phyloP scores from a whole-genome alignment of 306 rosid species.

The Quillaja saponaria region DNA sequence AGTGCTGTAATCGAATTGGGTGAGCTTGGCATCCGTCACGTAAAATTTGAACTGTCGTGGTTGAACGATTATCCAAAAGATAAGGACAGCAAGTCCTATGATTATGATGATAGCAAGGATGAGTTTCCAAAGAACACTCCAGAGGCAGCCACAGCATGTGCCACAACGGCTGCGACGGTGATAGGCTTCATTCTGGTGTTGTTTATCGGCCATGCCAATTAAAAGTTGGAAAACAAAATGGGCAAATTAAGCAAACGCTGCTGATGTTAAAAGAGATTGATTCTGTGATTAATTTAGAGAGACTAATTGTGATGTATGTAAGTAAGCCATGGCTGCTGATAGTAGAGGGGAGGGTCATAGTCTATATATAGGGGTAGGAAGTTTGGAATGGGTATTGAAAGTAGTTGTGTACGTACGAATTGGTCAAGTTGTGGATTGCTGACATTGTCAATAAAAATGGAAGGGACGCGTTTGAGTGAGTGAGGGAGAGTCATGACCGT shows the following conservation, averaged over 20 bases:
- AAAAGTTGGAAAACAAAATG: neutral
- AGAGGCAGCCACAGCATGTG: constrained; percentile 44
- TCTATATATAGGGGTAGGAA: neutral
- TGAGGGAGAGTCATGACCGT: too few species aligned
- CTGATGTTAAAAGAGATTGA: too few species aligned
- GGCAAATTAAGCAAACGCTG: neutral
- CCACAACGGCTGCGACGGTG: neutral
- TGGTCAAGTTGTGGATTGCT: too few species aligned
- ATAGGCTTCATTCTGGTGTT: constrained; percentile 36
- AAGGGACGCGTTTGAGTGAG: too few species aligned
- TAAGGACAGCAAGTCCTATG: constrained; percentile 32
- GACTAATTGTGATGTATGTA: too few species aligned
- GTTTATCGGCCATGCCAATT: constrained; percentile 28
- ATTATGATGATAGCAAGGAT: constrained; percentile 33
- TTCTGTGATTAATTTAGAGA: neutral
- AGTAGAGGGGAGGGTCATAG: neutral
- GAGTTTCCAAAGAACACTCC: constrained; percentile 41
- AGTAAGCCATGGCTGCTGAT: too few species aligned
- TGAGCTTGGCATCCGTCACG: constrained; percentile 57
- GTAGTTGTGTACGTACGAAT: too few species aligned
- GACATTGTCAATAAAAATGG: too few species aligned
- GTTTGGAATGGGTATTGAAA: neutral
- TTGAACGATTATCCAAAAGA: constrained; percentile 50
- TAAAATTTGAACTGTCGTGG: constrained; percentile 53
- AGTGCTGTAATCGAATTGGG: constrained; percentile 45